Conservation (phyloP, 2,329 filamentous ascomycete species). For the Nemania diffusa region DNA sequence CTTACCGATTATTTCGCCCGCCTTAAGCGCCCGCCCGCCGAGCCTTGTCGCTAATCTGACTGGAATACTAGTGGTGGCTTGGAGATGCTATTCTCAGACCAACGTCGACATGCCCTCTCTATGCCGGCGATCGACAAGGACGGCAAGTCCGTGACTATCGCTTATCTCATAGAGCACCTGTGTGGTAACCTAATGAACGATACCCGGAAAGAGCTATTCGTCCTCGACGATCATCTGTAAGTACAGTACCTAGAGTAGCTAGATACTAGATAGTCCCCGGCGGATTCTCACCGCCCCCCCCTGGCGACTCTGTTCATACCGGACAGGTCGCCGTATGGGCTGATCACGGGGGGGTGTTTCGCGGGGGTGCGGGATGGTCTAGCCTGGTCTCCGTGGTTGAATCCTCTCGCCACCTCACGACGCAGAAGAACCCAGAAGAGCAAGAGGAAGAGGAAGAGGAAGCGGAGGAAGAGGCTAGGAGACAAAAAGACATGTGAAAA, state of each 20-base stretch:
- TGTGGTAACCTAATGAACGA: slow-evolving; percentile 88
- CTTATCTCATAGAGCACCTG: slow-evolving; percentile 80
- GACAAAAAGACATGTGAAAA: slow-evolving; percentile 23
- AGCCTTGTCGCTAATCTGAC: slow-evolving; percentile 20
- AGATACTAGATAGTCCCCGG: too few relatives aligned
- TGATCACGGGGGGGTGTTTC: neutral
- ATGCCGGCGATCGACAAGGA: slow-evolving; percentile 72
- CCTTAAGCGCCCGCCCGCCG: neutral
- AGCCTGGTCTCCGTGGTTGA: slow-evolving; percentile 10
- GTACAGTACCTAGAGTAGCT: too few relatives aligned
- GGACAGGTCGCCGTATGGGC: slow-evolving; percentile 18
- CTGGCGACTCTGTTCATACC: neutral
- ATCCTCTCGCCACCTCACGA: slow-evolving; percentile 32
- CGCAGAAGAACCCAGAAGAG: slow-evolving; percentile 19
- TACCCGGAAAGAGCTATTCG: slow-evolving; percentile 85
- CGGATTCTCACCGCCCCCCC: slow-evolving; percentile 16
- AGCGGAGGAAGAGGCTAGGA: too few relatives aligned
- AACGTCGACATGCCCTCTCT: slow-evolving; percentile 75
- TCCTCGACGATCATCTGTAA: slow-evolving; percentile 88
- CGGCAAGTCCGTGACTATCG: slow-evolving; percentile 73
- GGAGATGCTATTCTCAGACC: slow-evolving; percentile 91
- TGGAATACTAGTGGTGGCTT: slow-evolving; percentile 82
- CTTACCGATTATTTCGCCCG: neutral
- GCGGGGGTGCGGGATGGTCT: neutral
- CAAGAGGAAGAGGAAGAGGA: too few relatives aligned